phyloP scores from a whole-genome alignment of 495 filamentous ascomycete species.

The Aspergillus heteromorphus region DNA sequence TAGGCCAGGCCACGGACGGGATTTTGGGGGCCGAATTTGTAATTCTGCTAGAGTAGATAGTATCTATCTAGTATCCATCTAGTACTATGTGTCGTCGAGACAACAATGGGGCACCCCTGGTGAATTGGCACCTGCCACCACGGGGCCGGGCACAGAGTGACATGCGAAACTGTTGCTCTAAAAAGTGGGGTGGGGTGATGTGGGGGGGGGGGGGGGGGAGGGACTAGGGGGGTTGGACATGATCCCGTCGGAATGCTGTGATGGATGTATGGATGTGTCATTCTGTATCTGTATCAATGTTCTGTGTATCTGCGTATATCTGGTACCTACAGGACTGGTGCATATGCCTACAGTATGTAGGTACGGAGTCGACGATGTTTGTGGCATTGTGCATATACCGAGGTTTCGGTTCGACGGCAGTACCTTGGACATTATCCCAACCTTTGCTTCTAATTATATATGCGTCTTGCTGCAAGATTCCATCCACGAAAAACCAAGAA shows the following conservation, averaged over 20 bases:
- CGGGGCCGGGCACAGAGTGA: neutral
- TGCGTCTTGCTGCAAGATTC: neutral
- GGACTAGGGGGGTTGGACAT: neutral
- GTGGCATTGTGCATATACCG: too few relatives aligned
- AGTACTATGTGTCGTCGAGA: neutral
- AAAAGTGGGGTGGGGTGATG: neutral
- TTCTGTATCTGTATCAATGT: neutral
- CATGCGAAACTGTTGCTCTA: conserved; percentile 1
- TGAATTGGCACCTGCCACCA: neutral
- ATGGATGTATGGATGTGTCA: neutral
- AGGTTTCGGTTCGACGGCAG: too few relatives aligned
- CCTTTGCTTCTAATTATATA: neutral
- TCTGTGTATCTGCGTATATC: too few relatives aligned
- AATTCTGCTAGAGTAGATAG: too few relatives aligned
- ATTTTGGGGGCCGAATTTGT: neutral
- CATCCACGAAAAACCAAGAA: too few relatives aligned
- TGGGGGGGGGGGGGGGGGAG: neutral
- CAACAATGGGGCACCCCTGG: neutral
- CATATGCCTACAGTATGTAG: too few relatives aligned
- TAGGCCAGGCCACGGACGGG: neutral
- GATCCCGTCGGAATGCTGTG: neutral
- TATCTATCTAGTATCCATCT: too few relatives aligned
- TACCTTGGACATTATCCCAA: neutral
- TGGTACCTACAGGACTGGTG: neutral
- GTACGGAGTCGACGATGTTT: neutral